Conservation (phyloP, 192 early-diverging fungal species). For the Coemansia sp. region DNA sequence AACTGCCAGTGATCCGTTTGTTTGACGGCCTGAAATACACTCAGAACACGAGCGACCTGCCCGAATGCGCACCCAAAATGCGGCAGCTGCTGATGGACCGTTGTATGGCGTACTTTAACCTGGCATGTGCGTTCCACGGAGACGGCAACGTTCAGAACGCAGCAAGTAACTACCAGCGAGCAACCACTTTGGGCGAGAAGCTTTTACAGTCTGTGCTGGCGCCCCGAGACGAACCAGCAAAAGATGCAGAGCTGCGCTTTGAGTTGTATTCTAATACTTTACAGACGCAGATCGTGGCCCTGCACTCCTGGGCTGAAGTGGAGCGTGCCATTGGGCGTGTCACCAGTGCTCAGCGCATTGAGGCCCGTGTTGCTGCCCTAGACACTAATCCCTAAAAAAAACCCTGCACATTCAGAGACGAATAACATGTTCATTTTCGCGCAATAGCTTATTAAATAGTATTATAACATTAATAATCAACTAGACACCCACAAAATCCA, state of each 20-base stretch:
- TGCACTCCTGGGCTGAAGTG: not conserved
- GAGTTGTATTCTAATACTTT: not conserved
- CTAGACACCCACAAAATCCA: no score
- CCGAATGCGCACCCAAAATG: not conserved
- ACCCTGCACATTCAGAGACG: no score
- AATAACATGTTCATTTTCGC: no score
- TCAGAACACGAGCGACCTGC: not conserved
- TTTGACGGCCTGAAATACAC: not conserved
- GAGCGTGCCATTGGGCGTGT: not conserved
- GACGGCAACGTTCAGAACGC: slow-evolving; percentile 19
- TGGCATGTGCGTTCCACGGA: slow-evolving; percentile 15
- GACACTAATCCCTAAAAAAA: no score
- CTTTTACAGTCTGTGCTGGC: not conserved
- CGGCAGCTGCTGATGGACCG: slow-evolving; percentile 1
- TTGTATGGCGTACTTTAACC: slow-evolving; percentile 8
- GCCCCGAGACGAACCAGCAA: not conserved
- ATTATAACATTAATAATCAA: no score
- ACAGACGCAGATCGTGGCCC: not conserved
- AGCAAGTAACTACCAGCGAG: slow-evolving; percentile 17
- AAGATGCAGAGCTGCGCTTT: not conserved
- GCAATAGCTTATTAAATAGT: no score
- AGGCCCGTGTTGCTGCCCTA: not conserved
- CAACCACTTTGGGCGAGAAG: slow-evolving; percentile 15
- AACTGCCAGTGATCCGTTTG: slow-evolving; percentile 7
- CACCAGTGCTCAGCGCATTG: not conserved